Conservation (phyloP, 2,329 filamentous ascomycete species). For the Colletotrichum sp. region DNA sequence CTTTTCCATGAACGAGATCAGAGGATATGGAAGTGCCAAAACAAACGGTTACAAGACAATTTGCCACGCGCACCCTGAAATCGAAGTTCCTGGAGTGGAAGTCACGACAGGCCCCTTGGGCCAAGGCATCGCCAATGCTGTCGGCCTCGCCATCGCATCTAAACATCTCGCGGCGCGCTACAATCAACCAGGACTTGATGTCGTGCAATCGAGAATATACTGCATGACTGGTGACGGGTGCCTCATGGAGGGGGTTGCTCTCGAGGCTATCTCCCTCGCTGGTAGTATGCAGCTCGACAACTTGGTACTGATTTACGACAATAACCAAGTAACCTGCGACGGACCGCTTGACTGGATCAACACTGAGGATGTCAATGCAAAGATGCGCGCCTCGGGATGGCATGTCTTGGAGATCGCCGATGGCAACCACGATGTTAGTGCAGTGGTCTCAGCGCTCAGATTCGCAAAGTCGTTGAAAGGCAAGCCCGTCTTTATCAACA, state of each 20-base stretch:
- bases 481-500: slow-evolving; percentile 63
- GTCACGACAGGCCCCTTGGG: slow-evolving; percentile 63
- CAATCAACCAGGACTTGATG: slow-evolving; percentile 52
- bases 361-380: slow-evolving; percentile 58
- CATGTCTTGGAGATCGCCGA: slow-evolving; percentile 56
- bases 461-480: slow-evolving; percentile 30
- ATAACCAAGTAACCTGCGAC: slow-evolving; percentile 63
- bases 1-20: slow-evolving; percentile 59
- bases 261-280: slow-evolving; percentile 59
- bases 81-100: slow-evolving; percentile 59
- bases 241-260: slow-evolving; percentile 59
- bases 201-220: slow-evolving; percentile 56
- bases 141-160: slow-evolving; percentile 59
- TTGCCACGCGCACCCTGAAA: slow-evolving; percentile 60
- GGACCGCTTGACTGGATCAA: slow-evolving; percentile 57
- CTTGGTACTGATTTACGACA: slow-evolving; percentile 60
- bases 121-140: slow-evolving; percentile 61
- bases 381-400: slow-evolving; percentile 60
- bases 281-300: slow-evolving; percentile 58
- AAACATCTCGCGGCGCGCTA: slow-evolving; percentile 57
- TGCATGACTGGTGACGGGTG: slow-evolving; percentile 62
- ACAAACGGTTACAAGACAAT: slow-evolving; percentile 29
- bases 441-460: slow-evolving; percentile 49
- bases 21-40: slow-evolving; percentile 47
- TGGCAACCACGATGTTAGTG: slow-evolving; percentile 51